Evolutionary conservation across 495 filamentous ascomycete genomes (phyloP), one percentile per base, ranked within the genome.

Genomic region (Aspergillus avenaceus): DNA sequence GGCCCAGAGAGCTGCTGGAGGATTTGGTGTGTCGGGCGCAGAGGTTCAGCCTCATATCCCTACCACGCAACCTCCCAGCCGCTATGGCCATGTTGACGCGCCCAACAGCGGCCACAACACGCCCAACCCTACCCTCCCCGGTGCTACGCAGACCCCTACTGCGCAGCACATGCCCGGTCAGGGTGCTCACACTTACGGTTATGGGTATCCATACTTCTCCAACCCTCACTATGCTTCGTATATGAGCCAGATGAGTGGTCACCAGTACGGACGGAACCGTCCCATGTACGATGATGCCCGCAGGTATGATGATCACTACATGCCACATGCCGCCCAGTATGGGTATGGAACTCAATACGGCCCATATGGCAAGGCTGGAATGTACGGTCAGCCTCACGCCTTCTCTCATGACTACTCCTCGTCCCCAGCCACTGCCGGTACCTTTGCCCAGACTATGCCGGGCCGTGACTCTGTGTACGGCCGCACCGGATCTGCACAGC

Each of bases 91-190:
- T 26, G 71, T 77, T 34, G 93, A 96, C 32, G 78, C 86, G 32
- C 87, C 89, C 64, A 85, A 83, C 67, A 91, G 87, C 61, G 91
- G 88, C 13, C 86, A 95, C 59, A 91, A 84, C 32, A 96, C 92
- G 5, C 90, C 91, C 7, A 92, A 92, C 65, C 90, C 87, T 21
- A 83, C 84, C 29, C 70, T 87, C 47, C 85, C 86, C 53, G 78
- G 72, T 23, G 84, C 85, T 51, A 84, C 84, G 43, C 81, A 81
- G 56, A 73, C 75, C 25, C 82, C 76, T 11, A 79, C 82, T 45
- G 72, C 78, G 47, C 83, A 84, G 60, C 84, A 86, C 41, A 81
- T 83, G 64, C 76, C 74, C 53, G 78, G 71, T 42, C 82, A 84
- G 55, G 72, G 45, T 28, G 72, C 71, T 46, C 73, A 78, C 49